These are phyloP conservation scores for Yarrowia phangngaensis DNA, from an alignment of 805 yeast species.

Conservation along the genomic window DNA sequence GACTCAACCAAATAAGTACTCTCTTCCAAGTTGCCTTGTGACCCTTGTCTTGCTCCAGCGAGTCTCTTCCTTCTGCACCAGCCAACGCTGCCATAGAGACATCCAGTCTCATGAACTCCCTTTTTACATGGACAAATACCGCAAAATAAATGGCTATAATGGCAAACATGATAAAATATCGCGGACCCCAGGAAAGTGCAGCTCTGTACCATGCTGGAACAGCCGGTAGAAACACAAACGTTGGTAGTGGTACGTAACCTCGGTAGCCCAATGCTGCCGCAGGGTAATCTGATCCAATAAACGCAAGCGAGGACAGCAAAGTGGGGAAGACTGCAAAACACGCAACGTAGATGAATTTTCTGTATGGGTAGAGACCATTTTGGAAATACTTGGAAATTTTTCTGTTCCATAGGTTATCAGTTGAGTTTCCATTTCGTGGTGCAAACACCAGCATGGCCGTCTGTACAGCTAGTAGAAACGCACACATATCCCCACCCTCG, in stretches of 20 bases:
- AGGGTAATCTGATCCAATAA: constrained; percentile 49
- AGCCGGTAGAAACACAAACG: constrained; percentile 78
- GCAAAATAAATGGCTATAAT: constrained; percentile 64
- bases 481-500: constrained; percentile 84
- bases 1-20: constrained; percentile 6
- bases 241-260: constrained; percentile 47
- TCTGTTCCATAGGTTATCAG: constrained; percentile 49
- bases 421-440: constrained; percentile 48
- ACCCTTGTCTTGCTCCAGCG: background rate
- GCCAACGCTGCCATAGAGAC: constrained; percentile 37
- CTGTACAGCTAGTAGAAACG: constrained; percentile 76
- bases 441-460: constrained; percentile 68
- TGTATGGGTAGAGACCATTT: constrained; percentile 56
- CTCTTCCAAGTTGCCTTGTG: constrained; percentile 9
- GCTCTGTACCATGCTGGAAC: constrained; percentile 68
- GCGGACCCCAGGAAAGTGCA: constrained; percentile 75
- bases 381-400: constrained; percentile 10
- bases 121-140: constrained; percentile 65
- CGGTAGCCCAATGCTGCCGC: constrained; percentile 41
- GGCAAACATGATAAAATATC: constrained; percentile 60
- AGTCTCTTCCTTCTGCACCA: constrained; percentile 16
- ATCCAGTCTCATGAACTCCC: constrained; percentile 35
- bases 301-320: constrained; percentile 67
- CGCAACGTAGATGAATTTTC: constrained; percentile 55
- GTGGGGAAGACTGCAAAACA: constrained; percentile 57